A percentile compares a stretch with the other conserved stretches of the same genome.
These are phyloP conservation scores for Coemansia sp. DNA, from an alignment of 192 early-diverging fungal species.

Conservation along the genomic window DNA sequence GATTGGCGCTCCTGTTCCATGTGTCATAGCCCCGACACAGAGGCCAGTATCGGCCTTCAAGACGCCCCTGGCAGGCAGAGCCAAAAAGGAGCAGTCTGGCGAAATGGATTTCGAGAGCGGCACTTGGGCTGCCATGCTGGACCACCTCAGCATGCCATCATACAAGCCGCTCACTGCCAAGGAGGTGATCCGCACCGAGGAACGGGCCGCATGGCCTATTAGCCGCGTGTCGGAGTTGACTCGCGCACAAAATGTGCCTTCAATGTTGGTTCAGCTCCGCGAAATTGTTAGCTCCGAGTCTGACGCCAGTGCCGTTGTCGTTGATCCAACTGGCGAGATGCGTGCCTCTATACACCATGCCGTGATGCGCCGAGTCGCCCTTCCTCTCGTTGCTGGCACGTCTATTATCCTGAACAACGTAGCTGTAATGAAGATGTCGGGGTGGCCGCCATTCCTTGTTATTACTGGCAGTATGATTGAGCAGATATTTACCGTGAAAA, in stretches of 20 bases:
- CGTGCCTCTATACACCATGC: constrained; percentile 37
- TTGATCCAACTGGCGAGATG: constrained; percentile 52
- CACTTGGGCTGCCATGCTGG: constrained; percentile 48
- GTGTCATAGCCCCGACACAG: constrained; percentile 13
- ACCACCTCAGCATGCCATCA: constrained; percentile 27
- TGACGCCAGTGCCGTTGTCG: constrained; percentile 32
- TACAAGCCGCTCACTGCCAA: constrained; percentile 32
- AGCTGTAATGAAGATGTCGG: constrained; percentile 29
- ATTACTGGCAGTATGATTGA: constrained; percentile 39
- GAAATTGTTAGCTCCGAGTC: constrained; percentile 31
- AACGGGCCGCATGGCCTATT: constrained; percentile 28
- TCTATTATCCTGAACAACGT: constrained; percentile 45
- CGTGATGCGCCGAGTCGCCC: constrained; percentile 24
- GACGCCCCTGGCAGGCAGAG: constrained; percentile 19
- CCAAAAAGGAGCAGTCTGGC: constrained; percentile 10
- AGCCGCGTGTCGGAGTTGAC: constrained; percentile 21
- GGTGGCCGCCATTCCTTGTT: constrained; percentile 34
- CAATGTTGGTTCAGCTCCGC: constrained; percentile 45
- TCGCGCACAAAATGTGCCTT: constrained; percentile 23
- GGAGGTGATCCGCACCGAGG: neutral
- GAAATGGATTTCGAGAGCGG: constrained; percentile 45
- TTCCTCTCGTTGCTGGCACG: constrained; percentile 28
- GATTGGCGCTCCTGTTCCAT: neutral
- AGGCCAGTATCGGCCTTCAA: constrained; percentile 29
- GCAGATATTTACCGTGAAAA: constrained; percentile 39